phyloP scores from a whole-genome alignment of 306 rosid genomes.

The Echinosophora koreensis region DNA sequence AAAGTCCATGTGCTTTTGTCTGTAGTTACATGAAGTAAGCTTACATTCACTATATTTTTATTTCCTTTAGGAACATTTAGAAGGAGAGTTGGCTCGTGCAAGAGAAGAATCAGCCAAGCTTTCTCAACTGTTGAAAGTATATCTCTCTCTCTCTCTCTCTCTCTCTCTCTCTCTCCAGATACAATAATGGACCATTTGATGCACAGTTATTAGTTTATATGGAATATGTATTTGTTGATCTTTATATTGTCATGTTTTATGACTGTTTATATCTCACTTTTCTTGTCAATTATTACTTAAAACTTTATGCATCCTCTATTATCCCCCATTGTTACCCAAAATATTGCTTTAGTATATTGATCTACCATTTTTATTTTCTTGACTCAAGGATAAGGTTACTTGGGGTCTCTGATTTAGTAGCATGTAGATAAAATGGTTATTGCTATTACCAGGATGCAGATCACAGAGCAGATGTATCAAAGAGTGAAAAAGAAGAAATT shows the following conservation, averaged over 20 bases:
- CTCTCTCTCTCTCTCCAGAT: slow-evolving; percentile 19
- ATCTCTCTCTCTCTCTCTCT: slow-evolving; percentile 16
- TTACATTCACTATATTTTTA: slow-evolving; percentile 18
- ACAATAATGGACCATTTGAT: not conserved
- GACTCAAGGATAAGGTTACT: not conserved
- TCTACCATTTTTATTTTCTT: slow-evolving; percentile 18
- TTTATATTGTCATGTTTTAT: not conserved
- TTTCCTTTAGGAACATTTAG: slow-evolving; percentile 73
- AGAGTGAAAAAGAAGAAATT: slow-evolving; percentile 69
- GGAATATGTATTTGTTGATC: not conserved
- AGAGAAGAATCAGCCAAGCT: slow-evolving; percentile 70
- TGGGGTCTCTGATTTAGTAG: not conserved
- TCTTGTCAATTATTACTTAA: not conserved
- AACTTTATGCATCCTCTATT: slow-evolving; percentile 15
- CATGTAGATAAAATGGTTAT: slow-evolving; percentile 13
- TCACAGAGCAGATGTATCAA: slow-evolving; percentile 63
- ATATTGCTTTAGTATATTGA: not conserved
- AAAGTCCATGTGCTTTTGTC: slow-evolving; percentile 8
- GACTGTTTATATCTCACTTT: not conserved
- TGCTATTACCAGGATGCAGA: slow-evolving; percentile 69
- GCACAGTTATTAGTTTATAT: slow-evolving; percentile 16
- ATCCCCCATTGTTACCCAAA: not conserved
- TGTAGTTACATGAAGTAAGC: not conserved
- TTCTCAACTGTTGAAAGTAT: slow-evolving; percentile 66
- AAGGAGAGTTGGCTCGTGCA: slow-evolving; percentile 69